Evolutionary conservation across 2,329 filamentous ascomycete genomes (phyloP), one percentile per base, ranked within the genome.

Genomic region (Trichoderma atrobrunneum): DNA sequence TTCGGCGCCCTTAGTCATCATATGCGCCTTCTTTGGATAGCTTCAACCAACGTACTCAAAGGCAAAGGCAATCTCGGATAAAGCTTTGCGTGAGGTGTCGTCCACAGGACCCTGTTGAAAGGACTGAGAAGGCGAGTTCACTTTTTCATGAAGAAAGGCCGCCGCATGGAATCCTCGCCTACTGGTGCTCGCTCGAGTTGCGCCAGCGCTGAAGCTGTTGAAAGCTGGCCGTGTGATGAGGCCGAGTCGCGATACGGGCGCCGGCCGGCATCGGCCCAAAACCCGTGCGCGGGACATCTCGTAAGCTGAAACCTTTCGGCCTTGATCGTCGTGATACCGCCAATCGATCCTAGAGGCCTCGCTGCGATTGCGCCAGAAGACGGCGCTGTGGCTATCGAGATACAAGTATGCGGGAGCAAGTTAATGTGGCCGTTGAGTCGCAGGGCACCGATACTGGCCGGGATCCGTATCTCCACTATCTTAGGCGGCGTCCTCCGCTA

Each of bases 51-150:
- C 80, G 39, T 75, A 82, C 80, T 82, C 80, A 62, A 82, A 82
- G n/a, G 80, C 80, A 74, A 82, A 82, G 4, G 76, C 80, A 71
- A 82, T 78, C 72, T 81, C 78, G 3, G 78, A 79, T 54, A 80
- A 76, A 24, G 77, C 75, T 56, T 77, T 77, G 36, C 74, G 74
- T 36, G 76, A 73, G 48, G 73, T 74, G 16, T 73, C 70, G 24
- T 72, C 76, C 14, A 51, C 57, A 7, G 18, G 39, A 7, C 57
- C 51, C 21, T 39, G 34, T 36, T 66, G 48, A 7, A 34, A 24
- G n/a, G 32, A 26, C 12, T 6, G 36, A 8, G 54, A 34, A 24
- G 62, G 21, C 11, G 30, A 30, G 4, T 12, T 54, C 10, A 24
- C 34, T 18, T 54, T 69, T 14, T 72, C 63, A 2, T 18, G n/a